phyloP scores from a whole-genome alignment of 2,329 filamentous ascomycete species.

The Alternaria panax region DNA sequence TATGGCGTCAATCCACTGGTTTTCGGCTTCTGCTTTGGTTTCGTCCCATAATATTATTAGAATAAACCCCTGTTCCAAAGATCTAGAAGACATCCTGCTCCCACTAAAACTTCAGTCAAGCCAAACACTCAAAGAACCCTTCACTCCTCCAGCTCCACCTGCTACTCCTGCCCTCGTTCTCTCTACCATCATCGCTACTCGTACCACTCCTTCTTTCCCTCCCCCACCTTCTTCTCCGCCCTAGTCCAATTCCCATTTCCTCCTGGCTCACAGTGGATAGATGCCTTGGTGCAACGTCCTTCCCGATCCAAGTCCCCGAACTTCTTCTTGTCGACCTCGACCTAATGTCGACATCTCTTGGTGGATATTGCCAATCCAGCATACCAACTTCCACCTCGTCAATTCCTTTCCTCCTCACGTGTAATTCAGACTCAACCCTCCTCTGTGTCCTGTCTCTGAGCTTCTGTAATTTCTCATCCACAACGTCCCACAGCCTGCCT shows the following conservation, averaged over 20 bases:
- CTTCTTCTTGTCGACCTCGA: background rate
- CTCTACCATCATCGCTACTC: background rate
- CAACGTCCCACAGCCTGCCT: background rate
- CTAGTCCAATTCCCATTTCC: background rate
- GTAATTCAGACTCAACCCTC: background rate
- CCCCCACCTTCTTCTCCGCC: background rate
- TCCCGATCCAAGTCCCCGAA: background rate
- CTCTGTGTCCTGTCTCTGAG: background rate
- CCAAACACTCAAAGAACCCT: background rate
- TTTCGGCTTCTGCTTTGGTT: background rate
- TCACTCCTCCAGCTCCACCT: background rate
- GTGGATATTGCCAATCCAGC: background rate
- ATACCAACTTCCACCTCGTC: background rate
- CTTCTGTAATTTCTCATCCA: background rate
- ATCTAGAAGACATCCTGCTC: background rate
- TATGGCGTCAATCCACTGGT: background rate
- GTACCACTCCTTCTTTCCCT: background rate
- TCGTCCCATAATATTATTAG: background rate
- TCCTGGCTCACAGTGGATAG: background rate
- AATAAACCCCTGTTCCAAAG: background rate
- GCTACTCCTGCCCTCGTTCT: background rate
- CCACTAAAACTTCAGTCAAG: background rate
- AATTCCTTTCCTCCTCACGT: background rate
- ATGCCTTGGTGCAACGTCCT: background rate
- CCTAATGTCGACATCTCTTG: background rate